These are phyloP conservation scores for Aspergillus alliaceus DNA, from an alignment of 2,329 filamentous ascomycete species.

Conservation along the genomic window DNA sequence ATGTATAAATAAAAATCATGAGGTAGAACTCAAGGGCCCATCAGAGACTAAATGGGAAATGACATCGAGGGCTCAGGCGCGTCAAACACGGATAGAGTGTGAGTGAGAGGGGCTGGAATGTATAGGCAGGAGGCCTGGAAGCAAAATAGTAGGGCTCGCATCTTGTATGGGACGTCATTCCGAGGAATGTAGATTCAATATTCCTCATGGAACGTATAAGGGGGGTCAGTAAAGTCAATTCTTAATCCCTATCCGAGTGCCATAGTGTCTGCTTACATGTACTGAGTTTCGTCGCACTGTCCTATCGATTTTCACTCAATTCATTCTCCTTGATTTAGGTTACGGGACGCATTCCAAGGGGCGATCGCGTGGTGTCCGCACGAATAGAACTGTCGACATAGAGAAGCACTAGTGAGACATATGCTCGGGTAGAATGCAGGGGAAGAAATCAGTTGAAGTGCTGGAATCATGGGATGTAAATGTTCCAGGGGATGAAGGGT, in stretches of 20 bases:
- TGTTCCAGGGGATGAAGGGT: conserved; percentile 5
- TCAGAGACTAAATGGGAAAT: conserved; percentile 9
- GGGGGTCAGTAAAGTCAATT: not conserved
- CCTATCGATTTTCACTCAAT: too few species aligned
- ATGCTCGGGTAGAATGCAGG: conserved; percentile 8
- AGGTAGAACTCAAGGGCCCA: not conserved
- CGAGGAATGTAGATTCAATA: conserved; percentile 1
- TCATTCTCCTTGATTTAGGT: not conserved
- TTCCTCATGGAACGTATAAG: not conserved
- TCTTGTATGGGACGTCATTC: conserved; percentile 4
- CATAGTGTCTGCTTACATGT: not conserved
- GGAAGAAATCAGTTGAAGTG: not conserved
- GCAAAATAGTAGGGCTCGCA: not conserved
- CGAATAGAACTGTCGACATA: not conserved
- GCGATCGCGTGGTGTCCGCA: not conserved
- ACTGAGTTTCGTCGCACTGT: too few species aligned
- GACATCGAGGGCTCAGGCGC: conserved; percentile 13
- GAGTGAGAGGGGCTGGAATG: conserved; percentile 19
- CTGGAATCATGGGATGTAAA: not conserved
- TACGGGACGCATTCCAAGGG: not conserved
- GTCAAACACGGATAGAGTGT: conserved; percentile 18
- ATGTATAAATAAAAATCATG: not conserved
- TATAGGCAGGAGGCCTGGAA: conserved; percentile 1
- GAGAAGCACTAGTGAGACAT: conserved; percentile 1
- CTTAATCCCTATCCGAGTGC: not conserved